A percentile compares a stretch with the other conserved stretches of the same genome.
Conservation (phyloP, 164 flowering plant genomes). For the Stephania cephalantha region DNA sequence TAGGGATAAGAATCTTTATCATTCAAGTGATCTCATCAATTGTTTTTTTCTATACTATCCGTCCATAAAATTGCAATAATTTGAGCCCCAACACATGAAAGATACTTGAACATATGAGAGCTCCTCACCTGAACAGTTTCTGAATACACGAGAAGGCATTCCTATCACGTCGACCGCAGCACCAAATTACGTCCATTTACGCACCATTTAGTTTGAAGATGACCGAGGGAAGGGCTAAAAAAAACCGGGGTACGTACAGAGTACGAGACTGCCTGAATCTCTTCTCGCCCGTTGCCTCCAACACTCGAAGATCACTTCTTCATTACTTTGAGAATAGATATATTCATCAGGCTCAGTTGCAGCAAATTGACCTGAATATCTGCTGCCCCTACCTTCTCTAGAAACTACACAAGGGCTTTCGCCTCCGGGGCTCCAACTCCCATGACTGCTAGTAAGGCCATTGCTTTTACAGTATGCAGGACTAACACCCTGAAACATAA, state of each 20-base stretch:
- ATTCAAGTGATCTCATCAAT: too few relatives aligned
- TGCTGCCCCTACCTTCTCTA: constrained; percentile 17
- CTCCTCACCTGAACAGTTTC: too few relatives aligned
- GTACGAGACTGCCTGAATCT: constrained; percentile 53
- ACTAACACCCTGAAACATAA: constrained; percentile 25
- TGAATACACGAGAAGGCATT: too few relatives aligned
- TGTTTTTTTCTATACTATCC: too few relatives aligned
- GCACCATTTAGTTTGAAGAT: too few relatives aligned
- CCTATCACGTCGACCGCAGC: too few relatives aligned
- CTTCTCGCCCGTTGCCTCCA: constrained; percentile 51
- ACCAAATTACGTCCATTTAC: too few relatives aligned
- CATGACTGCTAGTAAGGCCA: constrained; percentile 44
- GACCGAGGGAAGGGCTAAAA: constrained; percentile 10
- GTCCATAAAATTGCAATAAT: too few relatives aligned
- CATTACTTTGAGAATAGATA: constrained; percentile 30
- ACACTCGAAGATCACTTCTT: constrained; percentile 50
- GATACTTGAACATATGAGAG: too few relatives aligned
- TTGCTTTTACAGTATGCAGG: constrained; percentile 24
- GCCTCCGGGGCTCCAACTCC: constrained; percentile 59
- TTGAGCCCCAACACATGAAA: too few relatives aligned
- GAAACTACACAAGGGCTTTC: constrained; percentile 15
- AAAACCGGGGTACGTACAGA: constrained; percentile 29
- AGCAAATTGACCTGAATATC: constrained; percentile 10
- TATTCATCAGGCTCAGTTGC: constrained; percentile 36
- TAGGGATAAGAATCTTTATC: too few relatives aligned